phyloP scores from a whole-genome alignment of 2,329 filamentous ascomycete genomes.

The Fusarium sp. region DNA sequence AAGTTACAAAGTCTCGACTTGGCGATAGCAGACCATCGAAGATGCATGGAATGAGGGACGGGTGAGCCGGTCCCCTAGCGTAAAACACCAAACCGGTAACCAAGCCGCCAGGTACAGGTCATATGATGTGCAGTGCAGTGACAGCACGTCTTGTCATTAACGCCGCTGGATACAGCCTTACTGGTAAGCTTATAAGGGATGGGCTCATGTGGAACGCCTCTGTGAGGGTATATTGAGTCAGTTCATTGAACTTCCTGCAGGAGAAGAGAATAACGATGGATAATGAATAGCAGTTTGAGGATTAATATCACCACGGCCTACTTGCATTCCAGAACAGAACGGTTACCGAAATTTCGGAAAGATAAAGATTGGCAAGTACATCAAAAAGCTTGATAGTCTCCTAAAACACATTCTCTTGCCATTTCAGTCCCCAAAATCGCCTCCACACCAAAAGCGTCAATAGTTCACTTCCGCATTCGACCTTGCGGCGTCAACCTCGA shows the following conservation, averaged over 20 bases:
- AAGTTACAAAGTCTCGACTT: not conserved
- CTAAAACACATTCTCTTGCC: not conserved
- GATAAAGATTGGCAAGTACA: not conserved
- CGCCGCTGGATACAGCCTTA: not conserved
- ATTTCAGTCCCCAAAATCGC: not conserved
- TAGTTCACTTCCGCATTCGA: constrained; percentile 12
- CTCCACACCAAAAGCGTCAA: not conserved
- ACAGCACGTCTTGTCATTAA: not conserved
- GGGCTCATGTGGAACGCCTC: not conserved
- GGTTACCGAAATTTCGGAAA: not conserved
- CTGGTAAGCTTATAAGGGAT: not conserved
- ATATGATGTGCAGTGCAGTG: not conserved
- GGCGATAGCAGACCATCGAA: not conserved
- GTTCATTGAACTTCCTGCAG: too few relatives aligned
- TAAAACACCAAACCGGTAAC: not conserved
- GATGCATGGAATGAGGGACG: not conserved
- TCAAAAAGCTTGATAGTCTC: not conserved
- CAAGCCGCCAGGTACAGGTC: not conserved
- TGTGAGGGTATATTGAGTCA: not conserved
- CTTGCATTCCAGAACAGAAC: not conserved
- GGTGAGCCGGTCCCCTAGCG: not conserved
- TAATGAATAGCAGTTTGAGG: not conserved
- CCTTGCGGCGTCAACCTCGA: constrained; percentile 20
- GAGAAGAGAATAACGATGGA: not conserved
- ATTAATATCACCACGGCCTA: not conserved